Evolutionary conservation across 2,329 filamentous ascomycete genomes (phyloP).

Genomic region (Coleophoma cylindrospora): DNA sequence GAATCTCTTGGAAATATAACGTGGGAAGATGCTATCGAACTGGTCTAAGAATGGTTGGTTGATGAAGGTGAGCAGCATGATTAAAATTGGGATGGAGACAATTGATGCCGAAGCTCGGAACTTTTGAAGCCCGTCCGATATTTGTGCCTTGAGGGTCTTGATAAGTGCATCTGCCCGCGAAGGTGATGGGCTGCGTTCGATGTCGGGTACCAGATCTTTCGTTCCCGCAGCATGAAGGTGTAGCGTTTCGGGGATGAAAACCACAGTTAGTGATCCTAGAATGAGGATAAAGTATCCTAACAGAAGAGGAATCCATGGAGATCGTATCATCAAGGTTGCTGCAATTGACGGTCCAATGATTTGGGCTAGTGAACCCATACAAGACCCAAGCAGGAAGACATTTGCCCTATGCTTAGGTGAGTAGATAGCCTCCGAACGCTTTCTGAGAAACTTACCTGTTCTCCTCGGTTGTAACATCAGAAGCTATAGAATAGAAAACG

Average conservation of each 20-base stretch:
- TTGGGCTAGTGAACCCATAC: constrained; percentile 26
- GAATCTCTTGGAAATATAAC: constrained; percentile 24
- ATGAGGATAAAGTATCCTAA: constrained; percentile 11
- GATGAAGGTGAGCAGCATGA: constrained; percentile 24
- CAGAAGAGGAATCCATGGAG: constrained; percentile 19
- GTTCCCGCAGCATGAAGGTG: constrained; percentile 12
- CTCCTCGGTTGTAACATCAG: constrained; percentile 31
- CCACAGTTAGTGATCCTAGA: constrained; percentile 13
- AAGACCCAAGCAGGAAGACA: constrained; percentile 28
- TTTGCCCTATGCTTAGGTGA: constrained; percentile 23
- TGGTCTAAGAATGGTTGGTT: constrained; percentile 9
- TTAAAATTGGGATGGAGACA: constrained; percentile 19
- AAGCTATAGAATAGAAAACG: constrained; percentile 29
- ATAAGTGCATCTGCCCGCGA: background rate
- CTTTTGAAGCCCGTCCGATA: constrained; percentile 8
- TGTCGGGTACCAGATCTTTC: constrained; percentile 1
- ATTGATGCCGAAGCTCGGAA: constrained; percentile 15
- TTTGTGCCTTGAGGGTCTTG: constrained; percentile 6
- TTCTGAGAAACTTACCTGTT: constrained; percentile 23
- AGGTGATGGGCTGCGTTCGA: background rate
- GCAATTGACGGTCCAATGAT: constrained; percentile 32
- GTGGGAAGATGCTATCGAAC: constrained; percentile 13
- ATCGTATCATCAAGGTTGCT: constrained; percentile 28
- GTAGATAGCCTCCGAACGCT: no score
- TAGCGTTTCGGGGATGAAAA: constrained; percentile 27